phyloP scores from a whole-genome alignment of 805 yeast species.

The Priceomyces castillae region DNA sequence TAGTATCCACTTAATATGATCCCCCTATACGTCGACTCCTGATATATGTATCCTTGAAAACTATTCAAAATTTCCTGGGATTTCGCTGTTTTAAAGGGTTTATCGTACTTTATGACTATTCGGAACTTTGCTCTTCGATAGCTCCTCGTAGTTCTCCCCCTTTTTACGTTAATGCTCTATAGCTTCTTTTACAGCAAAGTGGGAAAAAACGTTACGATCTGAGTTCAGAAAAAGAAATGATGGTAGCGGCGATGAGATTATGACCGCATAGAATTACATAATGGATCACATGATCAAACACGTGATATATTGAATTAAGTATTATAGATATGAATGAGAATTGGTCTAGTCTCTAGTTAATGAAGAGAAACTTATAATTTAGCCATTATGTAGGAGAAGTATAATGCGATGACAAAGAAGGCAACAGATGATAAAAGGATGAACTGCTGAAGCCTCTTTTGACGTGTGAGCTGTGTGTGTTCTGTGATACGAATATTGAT shows the following conservation, averaged over 20 bases:
- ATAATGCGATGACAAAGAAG: background rate
- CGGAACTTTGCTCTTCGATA: background rate
- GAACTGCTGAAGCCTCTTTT: conserved; percentile 29
- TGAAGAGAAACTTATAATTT: no score
- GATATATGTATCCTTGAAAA: no score
- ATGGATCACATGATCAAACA: background rate
- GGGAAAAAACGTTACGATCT: background rate
- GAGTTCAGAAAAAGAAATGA: conserved; percentile 1
- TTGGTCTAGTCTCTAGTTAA: no score
- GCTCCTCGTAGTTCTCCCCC: background rate
- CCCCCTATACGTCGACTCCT: background rate
- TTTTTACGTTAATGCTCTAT: background rate
- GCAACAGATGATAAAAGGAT: background rate
- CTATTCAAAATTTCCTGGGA: no score
- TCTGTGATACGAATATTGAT: conserved; percentile 27
- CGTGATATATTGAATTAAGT: no score
- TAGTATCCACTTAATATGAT: background rate
- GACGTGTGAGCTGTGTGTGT: conserved; percentile 23
- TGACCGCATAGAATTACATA: background rate
- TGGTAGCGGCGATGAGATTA: background rate
- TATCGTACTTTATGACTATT: background rate
- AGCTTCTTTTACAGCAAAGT: background rate
- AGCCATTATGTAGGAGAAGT: background rate
- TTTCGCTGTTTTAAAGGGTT: background rate
- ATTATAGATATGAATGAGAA: no score